These are phyloP conservation scores for Hirsutella rhossiliensis DNA, from an alignment of 2,329 filamentous ascomycete genomes.

Conservation along the genomic window DNA sequence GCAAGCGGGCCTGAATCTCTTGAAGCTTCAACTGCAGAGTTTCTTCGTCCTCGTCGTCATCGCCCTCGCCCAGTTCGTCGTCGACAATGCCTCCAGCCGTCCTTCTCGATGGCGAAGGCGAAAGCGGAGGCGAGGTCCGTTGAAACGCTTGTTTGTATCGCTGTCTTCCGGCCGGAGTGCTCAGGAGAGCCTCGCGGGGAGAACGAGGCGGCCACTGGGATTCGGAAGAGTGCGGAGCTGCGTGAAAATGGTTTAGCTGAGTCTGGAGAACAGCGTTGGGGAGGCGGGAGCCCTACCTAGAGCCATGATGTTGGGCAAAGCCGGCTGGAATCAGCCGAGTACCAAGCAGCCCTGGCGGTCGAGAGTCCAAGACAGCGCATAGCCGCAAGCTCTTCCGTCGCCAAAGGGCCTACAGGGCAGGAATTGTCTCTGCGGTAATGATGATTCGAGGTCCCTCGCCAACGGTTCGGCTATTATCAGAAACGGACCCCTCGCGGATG, in stretches of 20 bases:
- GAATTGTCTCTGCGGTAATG: not conserved
- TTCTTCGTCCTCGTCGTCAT: slow-evolving; percentile 77
- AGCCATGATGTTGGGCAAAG: slow-evolving; percentile 4
- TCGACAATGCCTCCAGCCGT: not conserved
- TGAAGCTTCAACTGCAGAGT: slow-evolving; percentile 75
- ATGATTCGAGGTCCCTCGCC: too few species aligned
- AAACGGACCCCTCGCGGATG: too few species aligned
- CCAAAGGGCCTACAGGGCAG: not conserved
- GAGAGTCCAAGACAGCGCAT: slow-evolving; percentile 4
- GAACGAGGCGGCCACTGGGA: slow-evolving; percentile 56
- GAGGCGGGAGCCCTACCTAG: slow-evolving; percentile 2
- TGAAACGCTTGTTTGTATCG: slow-evolving; percentile 58
- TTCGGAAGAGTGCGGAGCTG: slow-evolving; percentile 25
- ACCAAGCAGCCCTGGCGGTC: slow-evolving; percentile 2
- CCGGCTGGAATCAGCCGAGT: not conserved
- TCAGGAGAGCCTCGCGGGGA: slow-evolving; percentile 50
- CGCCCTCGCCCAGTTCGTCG: slow-evolving; percentile 22
- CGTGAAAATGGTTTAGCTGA: not conserved
- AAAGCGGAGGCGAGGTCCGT: slow-evolving; percentile 55
- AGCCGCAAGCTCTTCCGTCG: slow-evolving; percentile 5
- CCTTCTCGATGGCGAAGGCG: slow-evolving; percentile 29
- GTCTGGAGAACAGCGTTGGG: not conserved
- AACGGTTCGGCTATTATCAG: too few species aligned
- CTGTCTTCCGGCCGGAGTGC: slow-evolving; percentile 68
- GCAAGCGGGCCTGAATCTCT: slow-evolving; percentile 78